phyloP scores from a whole-genome alignment of 768 basidiomycete species.

The Cyclocybe aegerita region DNA sequence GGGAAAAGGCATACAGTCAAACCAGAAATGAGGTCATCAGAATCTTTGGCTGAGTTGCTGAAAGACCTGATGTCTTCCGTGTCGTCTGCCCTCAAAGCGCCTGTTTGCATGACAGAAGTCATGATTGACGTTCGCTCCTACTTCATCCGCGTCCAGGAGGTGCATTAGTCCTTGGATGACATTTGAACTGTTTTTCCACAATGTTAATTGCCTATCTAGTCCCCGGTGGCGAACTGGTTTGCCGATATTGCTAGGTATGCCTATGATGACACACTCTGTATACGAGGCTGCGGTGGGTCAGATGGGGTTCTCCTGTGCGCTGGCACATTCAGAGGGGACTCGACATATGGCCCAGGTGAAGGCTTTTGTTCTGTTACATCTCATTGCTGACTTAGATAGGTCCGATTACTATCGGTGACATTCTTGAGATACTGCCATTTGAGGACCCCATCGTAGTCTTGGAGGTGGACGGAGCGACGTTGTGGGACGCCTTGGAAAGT shows the following conservation, averaged over 20 bases:
- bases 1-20: slow-evolving; percentile 68
- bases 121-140: slow-evolving; percentile 74
- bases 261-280: slow-evolving; percentile 69
- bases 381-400: slow-evolving; percentile 38
- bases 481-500: slow-evolving; percentile 80
- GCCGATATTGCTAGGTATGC: slow-evolving; percentile 82
- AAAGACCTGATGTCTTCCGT: slow-evolving; percentile 67
- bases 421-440: slow-evolving; percentile 87
- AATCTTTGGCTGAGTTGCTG: slow-evolving; percentile 56
- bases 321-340: slow-evolving; percentile 85
- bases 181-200: background rate
- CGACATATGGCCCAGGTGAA: slow-evolving; percentile 77
- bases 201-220: slow-evolving; percentile 35
- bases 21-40: slow-evolving; percentile 57
- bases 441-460: slow-evolving; percentile 82
- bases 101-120: slow-evolving; percentile 70
- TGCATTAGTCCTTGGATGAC: slow-evolving; percentile 20
- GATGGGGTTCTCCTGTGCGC: slow-evolving; percentile 83
- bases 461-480: slow-evolving; percentile 72
- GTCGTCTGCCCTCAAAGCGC: slow-evolving; percentile 65
- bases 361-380: background rate
- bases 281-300: slow-evolving; percentile 60
- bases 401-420: slow-evolving; percentile 77
- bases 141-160: slow-evolving; percentile 74
- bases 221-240: slow-evolving; percentile 77